Base-by-base conservation (phyloP, 306 rosid genomes). In the Inga leiocalycina region DNA sequence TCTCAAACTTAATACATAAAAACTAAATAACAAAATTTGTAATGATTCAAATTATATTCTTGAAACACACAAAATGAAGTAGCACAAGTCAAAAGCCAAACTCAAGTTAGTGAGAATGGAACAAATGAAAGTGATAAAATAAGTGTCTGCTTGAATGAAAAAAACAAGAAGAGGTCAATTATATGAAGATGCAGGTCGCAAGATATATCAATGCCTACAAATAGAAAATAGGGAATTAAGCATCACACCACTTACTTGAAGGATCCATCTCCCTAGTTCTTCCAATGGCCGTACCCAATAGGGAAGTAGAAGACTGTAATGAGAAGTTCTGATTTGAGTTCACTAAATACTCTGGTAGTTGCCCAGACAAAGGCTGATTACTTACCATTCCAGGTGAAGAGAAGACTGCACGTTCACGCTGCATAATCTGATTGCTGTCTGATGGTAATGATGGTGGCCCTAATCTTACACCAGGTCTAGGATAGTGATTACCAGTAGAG, bases 241-340 rank as follows among this genome's bases (percentile, higher is more conserved):
- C 3, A 65, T 70, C 27, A 74, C 45, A 78, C 15, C 34, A 79
- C 89, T 75, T 75, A 86, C 89, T 67, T 82, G 84, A 61, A 82
- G 75, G 79, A 79, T 48, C 71, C 27, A 37, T 39, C 68, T 57
- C 57, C 37, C 75, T 49, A 61, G 74, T 66, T 67, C 80, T 78
- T 85, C 81, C 49, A 5, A 67, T 17, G 81, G 70, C 84, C 75
- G 20, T 3, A 13, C 14, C 65, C 32, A 71, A 41, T 10, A 75
- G 65, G 75, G 37, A 19, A 49, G 76, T 5, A 2, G 67, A 59
- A 82, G 62, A 22, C 49, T 62, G 84, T n/a, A 74, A 51, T 43
- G 84, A 51, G 48, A 75, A 75, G 6, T 48, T 85, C 56, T 35
- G 75, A 78, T 41, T 32, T 10, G 54, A 24, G 37, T 39, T 59